A percentile compares a stretch with the other conserved stretches of the same genome.
Conservation (phyloP, 208 protist species). For the Crithidia mellificae region DNA sequence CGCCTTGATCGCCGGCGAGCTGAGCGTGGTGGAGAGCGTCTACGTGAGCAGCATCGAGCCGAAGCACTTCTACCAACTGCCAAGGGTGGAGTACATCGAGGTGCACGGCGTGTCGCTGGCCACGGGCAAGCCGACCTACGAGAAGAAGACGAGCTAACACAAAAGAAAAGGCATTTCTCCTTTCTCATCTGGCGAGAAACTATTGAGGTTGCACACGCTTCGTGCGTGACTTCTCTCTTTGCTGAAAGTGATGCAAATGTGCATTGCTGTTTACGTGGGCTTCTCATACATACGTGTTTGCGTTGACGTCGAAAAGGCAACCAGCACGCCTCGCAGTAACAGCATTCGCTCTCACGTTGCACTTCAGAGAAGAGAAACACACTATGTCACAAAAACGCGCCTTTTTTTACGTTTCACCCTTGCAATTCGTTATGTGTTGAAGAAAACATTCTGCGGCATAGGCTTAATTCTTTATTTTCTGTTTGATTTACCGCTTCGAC, state of each 20-base stretch:
- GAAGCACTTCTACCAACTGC: constrained; percentile 78
- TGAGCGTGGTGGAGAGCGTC: constrained; percentile 60
- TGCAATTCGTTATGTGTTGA: no score
- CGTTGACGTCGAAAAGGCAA: constrained; percentile 5
- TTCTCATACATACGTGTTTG: constrained; percentile 2
- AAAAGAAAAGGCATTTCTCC: not conserved
- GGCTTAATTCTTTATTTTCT: no score
- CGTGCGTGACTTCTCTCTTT: not conserved
- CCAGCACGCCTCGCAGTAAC: not conserved
- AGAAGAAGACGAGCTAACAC: constrained; percentile 43
- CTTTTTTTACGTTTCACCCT: no score
- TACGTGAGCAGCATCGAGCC: constrained; percentile 78
- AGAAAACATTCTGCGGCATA: no score
- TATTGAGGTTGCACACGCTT: not conserved
- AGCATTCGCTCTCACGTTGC: not conserved
- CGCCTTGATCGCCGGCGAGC: constrained; percentile 37
- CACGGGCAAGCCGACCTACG: constrained; percentile 55
- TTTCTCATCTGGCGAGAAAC: not conserved
- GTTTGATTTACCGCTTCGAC: no score
- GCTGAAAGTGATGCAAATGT: no score
- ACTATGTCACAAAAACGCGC: no score
- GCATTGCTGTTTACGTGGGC: no score
- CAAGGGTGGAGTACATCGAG: constrained; percentile 79
- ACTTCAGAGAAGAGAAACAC: not conserved
- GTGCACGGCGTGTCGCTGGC: constrained; percentile 61